These are phyloP conservation scores for Puya raimondii DNA, from an alignment of 176 grass and related monocot species.

Conservation along the genomic window DNA sequence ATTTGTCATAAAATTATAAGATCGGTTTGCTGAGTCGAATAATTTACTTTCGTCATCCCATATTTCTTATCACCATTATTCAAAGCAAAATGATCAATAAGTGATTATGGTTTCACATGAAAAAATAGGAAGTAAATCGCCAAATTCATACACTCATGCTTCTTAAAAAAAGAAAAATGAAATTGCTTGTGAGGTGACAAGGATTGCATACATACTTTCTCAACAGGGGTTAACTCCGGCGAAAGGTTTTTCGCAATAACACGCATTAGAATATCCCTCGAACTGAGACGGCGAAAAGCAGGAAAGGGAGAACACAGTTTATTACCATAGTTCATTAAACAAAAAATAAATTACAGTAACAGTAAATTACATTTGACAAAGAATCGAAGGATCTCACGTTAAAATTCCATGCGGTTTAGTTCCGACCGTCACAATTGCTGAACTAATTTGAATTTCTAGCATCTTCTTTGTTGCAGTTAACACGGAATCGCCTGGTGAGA, in stretches of 20 bases:
- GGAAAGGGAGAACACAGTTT: slow-evolving; percentile 2
- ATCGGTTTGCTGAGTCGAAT: no score
- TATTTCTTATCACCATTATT: no score
- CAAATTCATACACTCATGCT: no score
- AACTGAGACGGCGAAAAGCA: slow-evolving; percentile 18
- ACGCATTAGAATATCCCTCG: slow-evolving; percentile 77
- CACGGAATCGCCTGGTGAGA: slow-evolving; percentile 47
- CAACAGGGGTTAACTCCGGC: slow-evolving; percentile 35
- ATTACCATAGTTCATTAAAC: not conserved
- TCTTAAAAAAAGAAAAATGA: no score
- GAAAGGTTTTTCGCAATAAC: slow-evolving; percentile 51
- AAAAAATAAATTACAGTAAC: not conserved
- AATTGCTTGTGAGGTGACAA: not conserved
- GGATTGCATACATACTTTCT: slow-evolving; percentile 31
- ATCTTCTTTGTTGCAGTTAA: slow-evolving; percentile 56
- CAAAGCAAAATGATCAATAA: not conserved
- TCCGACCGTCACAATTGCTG: slow-evolving; percentile 38
- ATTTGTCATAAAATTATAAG: no score
- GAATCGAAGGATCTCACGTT: slow-evolving; percentile 33
- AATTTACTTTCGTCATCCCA: no score
- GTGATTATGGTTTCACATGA: no score
- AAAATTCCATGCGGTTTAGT: slow-evolving; percentile 65
- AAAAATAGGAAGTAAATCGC: no score
- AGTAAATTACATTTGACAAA: not conserved
- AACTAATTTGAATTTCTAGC: slow-evolving; percentile 52